Evolutionary conservation across 306 rosid species (phyloP).

Genomic region (Cicer chorassanicum): DNA sequence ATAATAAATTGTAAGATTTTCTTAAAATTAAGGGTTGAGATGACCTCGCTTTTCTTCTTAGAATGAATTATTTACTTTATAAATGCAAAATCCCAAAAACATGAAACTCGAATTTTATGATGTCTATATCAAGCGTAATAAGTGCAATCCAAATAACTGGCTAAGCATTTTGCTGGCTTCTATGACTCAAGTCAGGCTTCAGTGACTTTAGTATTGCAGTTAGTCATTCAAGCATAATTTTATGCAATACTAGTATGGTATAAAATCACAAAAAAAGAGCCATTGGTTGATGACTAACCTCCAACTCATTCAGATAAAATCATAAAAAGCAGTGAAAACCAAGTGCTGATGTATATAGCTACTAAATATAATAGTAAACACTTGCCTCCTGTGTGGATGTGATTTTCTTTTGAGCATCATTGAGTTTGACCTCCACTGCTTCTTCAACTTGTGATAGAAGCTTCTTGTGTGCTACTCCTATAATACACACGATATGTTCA

Average conservation of each 20-base stretch:
- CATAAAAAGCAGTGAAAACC: slow-evolving; percentile 33
- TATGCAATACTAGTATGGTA: not conserved
- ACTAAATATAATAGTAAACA: slow-evolving; percentile 22
- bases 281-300: slow-evolving; percentile 35
- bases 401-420: slow-evolving; percentile 76
- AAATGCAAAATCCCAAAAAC: slow-evolving; percentile 22
- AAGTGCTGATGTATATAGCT: not conserved
- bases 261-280: slow-evolving; percentile 23
- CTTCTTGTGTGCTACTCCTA: slow-evolving; percentile 80
- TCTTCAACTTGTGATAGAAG: slow-evolving; percentile 80
- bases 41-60: not conserved
- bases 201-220: not conserved
- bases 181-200: slow-evolving; percentile 20
- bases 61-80: not conserved
- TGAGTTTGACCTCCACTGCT: slow-evolving; percentile 65
- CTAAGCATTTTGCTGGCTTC: slow-evolving; percentile 12
- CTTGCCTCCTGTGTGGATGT: slow-evolving; percentile 75
- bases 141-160: slow-evolving; percentile 31
- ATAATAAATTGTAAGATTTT: not conserved
- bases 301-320: slow-evolving; percentile 43
- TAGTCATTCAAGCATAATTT: slow-evolving; percentile 37
- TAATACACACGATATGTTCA: slow-evolving; percentile 36
- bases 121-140: slow-evolving; percentile 7
- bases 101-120: slow-evolving; percentile 19
- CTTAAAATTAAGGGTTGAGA: not conserved